Base-by-base conservation (phyloP, 2,329 filamentous ascomycete species). In the Capronia coronata region DNA sequence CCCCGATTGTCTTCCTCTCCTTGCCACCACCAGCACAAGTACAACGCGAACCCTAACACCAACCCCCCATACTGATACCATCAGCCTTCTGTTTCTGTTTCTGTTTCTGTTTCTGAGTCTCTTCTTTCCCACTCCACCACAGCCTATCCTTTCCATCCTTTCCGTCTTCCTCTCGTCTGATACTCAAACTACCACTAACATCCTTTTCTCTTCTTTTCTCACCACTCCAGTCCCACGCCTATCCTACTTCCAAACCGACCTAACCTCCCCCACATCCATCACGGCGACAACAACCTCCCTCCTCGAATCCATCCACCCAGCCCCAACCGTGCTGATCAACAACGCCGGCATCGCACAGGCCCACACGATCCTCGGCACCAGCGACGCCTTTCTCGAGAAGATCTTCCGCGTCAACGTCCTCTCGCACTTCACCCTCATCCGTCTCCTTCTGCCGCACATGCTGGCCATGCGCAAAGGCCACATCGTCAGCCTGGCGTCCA, bases 331-430 rank as follows among this genome's bases (percentile, higher is more conserved):
- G 53, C 71, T 88, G 2, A 82, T 86, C 68, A 85, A 86, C 70
- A 86, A 86, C 61, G 83, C 84, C 7, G 83, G 83, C 52, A 75
- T 84, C 22, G 77, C 54, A 2, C 48, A 57, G 13, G 81, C 80
- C 51, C 78, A 79, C 58, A 76, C 75, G 3, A 75, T 89, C 55
- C 73, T 87, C 42, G 72, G 76, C 18, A 66, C 75, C 13, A 73
- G 74, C 1, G 77, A 82, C 48, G 70, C 68, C 18, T 78, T 82
- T 57, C 72, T 85, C 56, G 76, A 77, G 27, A 78, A 82, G 61
- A 84, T 82, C 46, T 86, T 87, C 64, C 79, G 81, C 48, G 80
- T 88, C 58, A 88, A 88, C 67, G 72, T 79, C 0, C 64, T 88
- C 27, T 72, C 81, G 2, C 83, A 84, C 67, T 86, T 79, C 70